Evolutionary conservation across 1,284 basidiomycete genomes (phyloP).

Genomic region (Cryptococcus sp.): DNA sequence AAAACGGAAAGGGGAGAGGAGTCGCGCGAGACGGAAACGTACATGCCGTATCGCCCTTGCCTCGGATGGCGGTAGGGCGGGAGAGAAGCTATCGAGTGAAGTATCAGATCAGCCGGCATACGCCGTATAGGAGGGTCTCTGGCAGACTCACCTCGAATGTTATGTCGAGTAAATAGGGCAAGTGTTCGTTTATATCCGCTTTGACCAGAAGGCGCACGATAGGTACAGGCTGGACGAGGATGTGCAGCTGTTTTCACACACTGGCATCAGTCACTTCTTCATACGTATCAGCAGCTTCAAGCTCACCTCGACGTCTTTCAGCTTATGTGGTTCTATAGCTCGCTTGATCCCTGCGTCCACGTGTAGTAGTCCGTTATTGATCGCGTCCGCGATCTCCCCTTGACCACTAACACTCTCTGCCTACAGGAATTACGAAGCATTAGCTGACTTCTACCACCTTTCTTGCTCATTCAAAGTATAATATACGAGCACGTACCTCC

Average conservation of each 20-base stretch:
- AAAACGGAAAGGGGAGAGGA: no score
- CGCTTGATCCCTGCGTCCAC: conserved; percentile 12
- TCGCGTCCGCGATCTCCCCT: conserved; percentile 16
- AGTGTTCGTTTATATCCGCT: neutral
- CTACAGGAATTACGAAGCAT: no score
- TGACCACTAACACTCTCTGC: neutral
- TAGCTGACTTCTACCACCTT: neutral
- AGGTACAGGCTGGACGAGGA: conserved; percentile 13
- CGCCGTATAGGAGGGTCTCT: neutral
- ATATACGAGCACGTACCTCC: no score
- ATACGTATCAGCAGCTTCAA: neutral
- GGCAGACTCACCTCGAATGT: conserved; percentile 12
- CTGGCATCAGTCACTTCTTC: neutral
- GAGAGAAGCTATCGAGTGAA: conserved; percentile 6
- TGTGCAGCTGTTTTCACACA: conserved; percentile 6
- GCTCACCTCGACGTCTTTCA: conserved; percentile 17
- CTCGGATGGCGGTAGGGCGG: conserved; percentile 1
- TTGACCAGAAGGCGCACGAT: neutral
- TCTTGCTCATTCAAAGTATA: no score
- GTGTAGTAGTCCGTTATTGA: conserved; percentile 28
- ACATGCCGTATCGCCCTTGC: neutral
- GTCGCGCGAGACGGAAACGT: no score
- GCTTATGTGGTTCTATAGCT: neutral
- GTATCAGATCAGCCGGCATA: neutral
- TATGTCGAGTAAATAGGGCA: conserved; percentile 7